Evolutionary conservation across 2,329 filamentous ascomycete genomes (phyloP).

Genomic region (Epichloe hybrida): DNA sequence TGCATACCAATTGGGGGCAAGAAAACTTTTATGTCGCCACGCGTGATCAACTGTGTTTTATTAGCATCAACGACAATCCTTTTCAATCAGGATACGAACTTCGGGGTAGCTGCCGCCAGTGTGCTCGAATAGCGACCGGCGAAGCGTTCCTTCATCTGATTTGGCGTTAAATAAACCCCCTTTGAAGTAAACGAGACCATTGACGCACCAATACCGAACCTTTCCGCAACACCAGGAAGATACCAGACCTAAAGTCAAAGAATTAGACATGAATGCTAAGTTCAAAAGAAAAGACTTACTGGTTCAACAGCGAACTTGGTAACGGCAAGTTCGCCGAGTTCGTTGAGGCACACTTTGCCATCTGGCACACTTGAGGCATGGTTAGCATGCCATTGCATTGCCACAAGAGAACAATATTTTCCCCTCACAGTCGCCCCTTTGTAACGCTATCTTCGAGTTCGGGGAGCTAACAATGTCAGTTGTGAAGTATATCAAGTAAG

Average conservation of each 20-base stretch:
- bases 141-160: constrained; percentile 68
- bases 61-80: neutral
- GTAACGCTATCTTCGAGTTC: constrained; percentile 84
- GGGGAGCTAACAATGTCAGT: constrained; percentile 41
- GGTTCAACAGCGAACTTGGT: constrained; percentile 97
- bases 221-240: constrained; percentile 72
- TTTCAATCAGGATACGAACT: neutral
- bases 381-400: neutral
- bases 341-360: constrained; percentile 81
- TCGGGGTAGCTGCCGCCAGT: constrained; percentile 95
- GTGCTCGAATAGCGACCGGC: constrained; percentile 82
- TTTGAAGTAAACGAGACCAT: neutral
- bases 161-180: constrained; percentile 13
- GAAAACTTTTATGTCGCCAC: constrained; percentile 89
- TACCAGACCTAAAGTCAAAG: constrained; percentile 49
- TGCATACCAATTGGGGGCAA: constrained; percentile 69
- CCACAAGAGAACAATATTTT: neutral
- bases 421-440: constrained; percentile 54
- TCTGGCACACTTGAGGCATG: constrained; percentile 43
- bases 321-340: constrained; percentile 74
- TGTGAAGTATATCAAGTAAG: neutral
- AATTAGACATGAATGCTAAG: neutral
- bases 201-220: constrained; percentile 69
- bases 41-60: constrained; percentile 58
- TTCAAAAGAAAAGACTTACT: constrained; percentile 32